A percentile compares a stretch with the other conserved stretches of the same genome.
Evolutionary conservation across 164 flowering plant genomes (phyloP).

Genomic region (Vitis rupestris): DNA sequence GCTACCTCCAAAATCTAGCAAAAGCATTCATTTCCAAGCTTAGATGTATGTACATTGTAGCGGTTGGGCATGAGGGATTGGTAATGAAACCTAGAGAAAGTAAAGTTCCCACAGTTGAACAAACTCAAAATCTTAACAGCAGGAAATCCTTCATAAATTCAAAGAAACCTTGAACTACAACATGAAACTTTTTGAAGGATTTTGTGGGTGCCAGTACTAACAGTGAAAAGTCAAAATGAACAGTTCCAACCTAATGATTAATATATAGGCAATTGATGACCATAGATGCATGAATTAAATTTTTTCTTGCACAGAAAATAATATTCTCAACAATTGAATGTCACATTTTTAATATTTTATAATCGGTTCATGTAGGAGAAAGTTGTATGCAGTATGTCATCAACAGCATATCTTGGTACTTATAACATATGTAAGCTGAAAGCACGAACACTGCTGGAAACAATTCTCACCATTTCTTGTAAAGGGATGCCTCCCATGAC

Average conservation of each 20-base stretch:
- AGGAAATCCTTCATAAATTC: not conserved
- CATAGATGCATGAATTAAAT: too few relatives aligned
- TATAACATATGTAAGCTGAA: not conserved
- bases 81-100: not conserved
- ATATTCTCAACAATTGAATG: not conserved
- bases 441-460: not conserved
- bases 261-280: too few relatives aligned
- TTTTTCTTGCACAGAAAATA: not conserved
- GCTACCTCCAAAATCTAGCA: not conserved
- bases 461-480: conserved; percentile 65
- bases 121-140: not conserved
- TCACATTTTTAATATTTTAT: not conserved
- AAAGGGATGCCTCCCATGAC: conserved; percentile 75
- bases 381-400: not conserved
- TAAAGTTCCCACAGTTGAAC: not conserved
- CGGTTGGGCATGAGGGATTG: not conserved
- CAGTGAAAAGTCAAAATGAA: not conserved
- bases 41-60: not conserved
- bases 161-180: not conserved
- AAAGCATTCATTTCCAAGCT: not conserved
- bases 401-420: not conserved
- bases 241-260: not conserved
- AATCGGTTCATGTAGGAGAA: not conserved
- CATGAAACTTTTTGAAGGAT: not conserved
- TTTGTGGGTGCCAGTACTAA: not conserved